These are phyloP conservation scores for Chaetomium sp. DNA, from an alignment of 2,329 filamentous ascomycete species.

Conservation along the genomic window DNA sequence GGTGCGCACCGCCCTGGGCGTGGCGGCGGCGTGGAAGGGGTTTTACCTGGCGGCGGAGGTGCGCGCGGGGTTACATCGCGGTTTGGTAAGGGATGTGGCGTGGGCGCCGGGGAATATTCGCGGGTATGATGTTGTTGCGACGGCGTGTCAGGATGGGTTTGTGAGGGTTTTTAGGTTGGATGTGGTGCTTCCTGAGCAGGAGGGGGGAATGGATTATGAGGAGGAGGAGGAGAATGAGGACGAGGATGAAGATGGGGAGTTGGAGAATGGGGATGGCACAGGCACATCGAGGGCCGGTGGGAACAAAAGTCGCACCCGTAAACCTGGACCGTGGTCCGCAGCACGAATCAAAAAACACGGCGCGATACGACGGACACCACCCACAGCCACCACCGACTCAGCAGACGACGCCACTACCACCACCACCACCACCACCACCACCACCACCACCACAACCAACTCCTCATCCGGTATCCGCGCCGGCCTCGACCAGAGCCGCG, in stretches of 20 bases:
- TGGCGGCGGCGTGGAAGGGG: constrained; percentile 56
- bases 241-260: not conserved
- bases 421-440: constrained; percentile 16
- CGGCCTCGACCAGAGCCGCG: constrained; percentile 45
- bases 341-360: constrained; percentile 38
- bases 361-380: not conserved
- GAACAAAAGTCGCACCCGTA: not conserved
- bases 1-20: constrained; percentile 44
- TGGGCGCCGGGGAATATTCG: constrained; percentile 91
- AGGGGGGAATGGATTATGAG: not conserved
- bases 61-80: constrained; percentile 52
- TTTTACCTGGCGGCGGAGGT: constrained; percentile 83
- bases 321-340: constrained; percentile 35
- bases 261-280: too few species aligned
- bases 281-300: not conserved
- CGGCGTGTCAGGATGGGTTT: constrained; percentile 85
- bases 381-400: not conserved
- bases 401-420: constrained; percentile 21
- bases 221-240: not conserved
- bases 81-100: constrained; percentile 77
- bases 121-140: constrained; percentile 84
- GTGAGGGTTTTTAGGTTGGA: constrained; percentile 82
- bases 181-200: constrained; percentile 38
- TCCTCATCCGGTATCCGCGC: constrained; percentile 38
- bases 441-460: constrained; percentile 25